phyloP scores from a whole-genome alignment of 2,329 filamentous ascomycete genomes.

The Calonectria leucothoes region DNA sequence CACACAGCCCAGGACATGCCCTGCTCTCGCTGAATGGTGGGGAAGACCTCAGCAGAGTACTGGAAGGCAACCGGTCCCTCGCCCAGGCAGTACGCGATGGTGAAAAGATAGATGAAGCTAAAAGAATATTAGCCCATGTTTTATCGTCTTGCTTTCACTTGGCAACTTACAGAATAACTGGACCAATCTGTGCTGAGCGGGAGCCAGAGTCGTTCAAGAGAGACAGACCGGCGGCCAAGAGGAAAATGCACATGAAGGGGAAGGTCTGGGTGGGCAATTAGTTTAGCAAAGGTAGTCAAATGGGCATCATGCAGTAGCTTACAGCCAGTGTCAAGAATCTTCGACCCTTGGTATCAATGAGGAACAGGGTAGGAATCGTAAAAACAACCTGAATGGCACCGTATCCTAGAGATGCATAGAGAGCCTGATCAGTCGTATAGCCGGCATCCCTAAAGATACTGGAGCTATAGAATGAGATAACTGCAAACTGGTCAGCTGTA shows the following conservation, averaged over 20 bases:
- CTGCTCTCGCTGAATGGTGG: conserved; percentile 51
- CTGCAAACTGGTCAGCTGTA: background rate
- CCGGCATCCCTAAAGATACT: conserved; percentile 40
- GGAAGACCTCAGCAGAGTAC: conserved; percentile 53
- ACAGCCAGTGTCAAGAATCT: conserved; percentile 36
- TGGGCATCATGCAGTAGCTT: background rate
- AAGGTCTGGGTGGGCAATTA: conserved; percentile 41
- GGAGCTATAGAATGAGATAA: conserved; percentile 46
- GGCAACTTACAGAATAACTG: conserved; percentile 39
- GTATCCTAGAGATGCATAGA: conserved; percentile 46
- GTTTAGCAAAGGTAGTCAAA: rapidly evolving
- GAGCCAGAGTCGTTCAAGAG: conserved; percentile 41
- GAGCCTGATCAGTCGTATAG: conserved; percentile 40
- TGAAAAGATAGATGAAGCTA: conserved; percentile 51
- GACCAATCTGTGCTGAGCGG: conserved; percentile 40
- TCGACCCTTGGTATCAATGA: conserved; percentile 41
- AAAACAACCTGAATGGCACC: conserved; percentile 47
- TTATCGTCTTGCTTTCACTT: rapidly evolving
- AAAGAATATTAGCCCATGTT: background rate
- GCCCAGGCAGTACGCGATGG: conserved; percentile 49
- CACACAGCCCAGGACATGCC: conserved; percentile 54
- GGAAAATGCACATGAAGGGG: conserved; percentile 48
- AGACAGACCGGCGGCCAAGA: conserved; percentile 47
- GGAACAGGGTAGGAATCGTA: conserved; percentile 44
- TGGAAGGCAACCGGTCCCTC: conserved; percentile 52